These are phyloP conservation scores for Lineolata rhizophorae DNA, from an alignment of 495 filamentous ascomycete species.

Conservation along the genomic window DNA sequence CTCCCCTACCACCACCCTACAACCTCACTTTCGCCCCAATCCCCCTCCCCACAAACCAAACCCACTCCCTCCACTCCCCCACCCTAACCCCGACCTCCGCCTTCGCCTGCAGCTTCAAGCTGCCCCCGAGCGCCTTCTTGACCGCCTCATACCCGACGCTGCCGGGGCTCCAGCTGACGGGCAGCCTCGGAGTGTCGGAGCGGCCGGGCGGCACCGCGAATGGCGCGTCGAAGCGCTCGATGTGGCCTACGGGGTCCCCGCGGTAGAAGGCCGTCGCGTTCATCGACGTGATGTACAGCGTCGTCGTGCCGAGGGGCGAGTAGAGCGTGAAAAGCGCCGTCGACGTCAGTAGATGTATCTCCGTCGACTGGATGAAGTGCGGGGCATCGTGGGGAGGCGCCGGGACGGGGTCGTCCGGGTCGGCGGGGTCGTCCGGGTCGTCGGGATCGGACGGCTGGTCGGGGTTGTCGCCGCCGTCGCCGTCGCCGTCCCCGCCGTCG, in stretches of 20 bases:
- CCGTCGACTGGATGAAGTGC: slow-evolving; percentile 1
- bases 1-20: too few relatives aligned
- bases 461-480: too few relatives aligned
- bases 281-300: slow-evolving; percentile 50
- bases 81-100: slow-evolving; percentile 50
- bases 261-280: slow-evolving; percentile 75
- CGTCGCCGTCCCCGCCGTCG: slow-evolving; percentile 22
- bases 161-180: slow-evolving; percentile 55
- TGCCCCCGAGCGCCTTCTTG: slow-evolving; percentile 62
- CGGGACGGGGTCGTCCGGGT: slow-evolving; percentile 42
- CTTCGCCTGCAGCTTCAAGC: slow-evolving; percentile 53
- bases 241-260: slow-evolving; percentile 51
- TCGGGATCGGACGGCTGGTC: slow-evolving; percentile 19
- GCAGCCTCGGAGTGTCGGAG: slow-evolving; percentile 47
- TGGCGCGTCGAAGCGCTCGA: slow-evolving; percentile 39
- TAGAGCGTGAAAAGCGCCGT: slow-evolving; percentile 66
- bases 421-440: slow-evolving; percentile 7
- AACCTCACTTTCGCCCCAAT: slow-evolving; percentile 54
- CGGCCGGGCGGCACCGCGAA: slow-evolving; percentile 61
- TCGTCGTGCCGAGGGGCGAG: slow-evolving; percentile 52
- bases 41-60: slow-evolving; percentile 49
- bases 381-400: slow-evolving; percentile 54
- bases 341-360: slow-evolving; percentile 65
- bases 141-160: slow-evolving; percentile 68
- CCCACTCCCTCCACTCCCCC: slow-evolving; percentile 42